Evolutionary conservation across 805 yeast species (phyloP), one percentile per base, ranked within the genome.

Genomic region (Metschnikowia lachancei): DNA sequence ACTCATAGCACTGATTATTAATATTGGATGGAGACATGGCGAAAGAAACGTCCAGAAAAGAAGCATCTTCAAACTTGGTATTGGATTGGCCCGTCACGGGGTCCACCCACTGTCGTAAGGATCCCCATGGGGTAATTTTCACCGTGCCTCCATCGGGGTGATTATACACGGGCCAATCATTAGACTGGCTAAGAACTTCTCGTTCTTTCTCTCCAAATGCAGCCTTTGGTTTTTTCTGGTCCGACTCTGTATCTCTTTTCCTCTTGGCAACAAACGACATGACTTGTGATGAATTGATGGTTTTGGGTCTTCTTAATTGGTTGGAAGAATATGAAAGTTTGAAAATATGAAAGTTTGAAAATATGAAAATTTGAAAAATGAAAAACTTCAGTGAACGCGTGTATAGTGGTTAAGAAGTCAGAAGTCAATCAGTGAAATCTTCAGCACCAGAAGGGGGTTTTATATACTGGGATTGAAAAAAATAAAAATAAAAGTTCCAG

Each of bases 61-160:
- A 51, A 11, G 52, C 59, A 54, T 77, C 75, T 57, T 80, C 84
- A 46, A 80, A 73, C 35, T 70, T 67, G 41, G 79, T 71, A 26
- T 74, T 67, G 47, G 65, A 58, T 40, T 75, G 72, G 43, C 80
- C 80, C 39, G 70, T 70, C 28, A 66, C 69, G 29, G 62, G 56
- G 43, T 72, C 63, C 22, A 67, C 69, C 54, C 58, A 68, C 50
- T 71, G 75, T 51, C 85, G 65, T 34, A 80, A 65, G 40, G 80
- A 77, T n/a, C 85, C 85, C 66, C 82, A 73, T 19, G 85, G 85
- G 1, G 85, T 80, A 46, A 80, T 76, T 58, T 80, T 81, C 39
- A 80, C 76, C 26, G 69, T 69, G 0, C 85, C 85, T 9, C 85
- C 85, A 11, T 80, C 80, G 1, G 85, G 85, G 52, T 80, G 85